Conservation (phyloP, 148 eudicot genomes). For the Vaccinium myrtillus region DNA sequence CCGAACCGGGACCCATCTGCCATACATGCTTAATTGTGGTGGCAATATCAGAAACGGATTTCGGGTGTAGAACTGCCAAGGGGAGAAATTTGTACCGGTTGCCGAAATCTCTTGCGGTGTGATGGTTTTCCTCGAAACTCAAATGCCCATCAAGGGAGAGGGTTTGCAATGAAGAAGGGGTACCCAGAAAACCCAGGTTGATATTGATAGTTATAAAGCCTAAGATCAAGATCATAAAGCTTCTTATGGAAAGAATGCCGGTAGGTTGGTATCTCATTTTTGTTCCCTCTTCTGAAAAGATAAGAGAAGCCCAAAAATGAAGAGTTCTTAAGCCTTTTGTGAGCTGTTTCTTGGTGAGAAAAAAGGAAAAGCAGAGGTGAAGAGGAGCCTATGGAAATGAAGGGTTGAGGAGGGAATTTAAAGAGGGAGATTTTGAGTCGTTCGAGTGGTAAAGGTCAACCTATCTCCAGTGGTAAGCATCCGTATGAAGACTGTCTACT, state of each 20-base stretch:
- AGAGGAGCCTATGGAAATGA: constrained; percentile 26
- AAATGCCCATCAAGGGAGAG: constrained; percentile 49
- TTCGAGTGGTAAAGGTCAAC: constrained; percentile 43
- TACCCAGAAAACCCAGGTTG: constrained; percentile 33
- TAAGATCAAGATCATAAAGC: constrained; percentile 42
- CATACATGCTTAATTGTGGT: constrained; percentile 44
- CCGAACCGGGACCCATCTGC: constrained; percentile 54
- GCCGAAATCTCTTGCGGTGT: constrained; percentile 67
- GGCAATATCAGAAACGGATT: constrained; percentile 60
- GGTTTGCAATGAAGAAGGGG: constrained; percentile 35
- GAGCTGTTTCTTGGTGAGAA: constrained; percentile 11
- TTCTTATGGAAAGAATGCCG: constrained; percentile 25
- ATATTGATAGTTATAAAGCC: constrained; percentile 35
- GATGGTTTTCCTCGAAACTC: constrained; percentile 36
- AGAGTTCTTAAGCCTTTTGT: background rate
- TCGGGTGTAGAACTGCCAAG: constrained; percentile 63
- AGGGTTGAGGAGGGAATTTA: constrained; percentile 45
- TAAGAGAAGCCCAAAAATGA: background rate
- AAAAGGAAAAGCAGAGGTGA: constrained; percentile 20
- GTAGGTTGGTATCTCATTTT: constrained; percentile 31
- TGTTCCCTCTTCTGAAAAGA: background rate
- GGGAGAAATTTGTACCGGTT: constrained; percentile 45
- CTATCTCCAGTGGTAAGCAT: constrained; percentile 36
- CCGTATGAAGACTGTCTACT: constrained; percentile 59
- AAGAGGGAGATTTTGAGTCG: constrained; percentile 29